Evolutionary conservation across 768 basidiomycete species (phyloP).

Genomic region (Leccinum longicurvipes): DNA sequence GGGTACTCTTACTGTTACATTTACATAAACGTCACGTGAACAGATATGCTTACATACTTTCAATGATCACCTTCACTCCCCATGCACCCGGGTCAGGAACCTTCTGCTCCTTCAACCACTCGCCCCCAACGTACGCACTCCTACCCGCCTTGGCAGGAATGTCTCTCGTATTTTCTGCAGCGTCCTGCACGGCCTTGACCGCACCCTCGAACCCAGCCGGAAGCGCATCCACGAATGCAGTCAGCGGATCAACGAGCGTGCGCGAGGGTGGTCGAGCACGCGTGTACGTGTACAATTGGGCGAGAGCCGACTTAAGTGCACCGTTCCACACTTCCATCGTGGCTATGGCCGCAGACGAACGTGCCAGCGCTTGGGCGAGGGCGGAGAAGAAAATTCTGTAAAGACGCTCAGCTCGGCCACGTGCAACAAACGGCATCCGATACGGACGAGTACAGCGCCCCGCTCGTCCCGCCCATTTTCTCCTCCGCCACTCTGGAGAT

Average conservation of each 20-base stretch:
- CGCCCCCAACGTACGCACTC: constrained; percentile 81
- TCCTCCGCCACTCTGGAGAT: constrained; percentile 78
- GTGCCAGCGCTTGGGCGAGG: constrained; percentile 69
- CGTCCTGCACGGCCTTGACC: constrained; percentile 55
- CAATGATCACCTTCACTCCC: constrained; percentile 76
- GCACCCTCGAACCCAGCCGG: constrained; percentile 45
- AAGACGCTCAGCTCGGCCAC: not conserved
- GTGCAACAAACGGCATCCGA: not conserved
- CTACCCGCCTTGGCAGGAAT: constrained; percentile 84
- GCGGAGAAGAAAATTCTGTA: constrained; percentile 87
- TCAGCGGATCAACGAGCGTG: constrained; percentile 89
- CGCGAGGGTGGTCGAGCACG: constrained; percentile 86
- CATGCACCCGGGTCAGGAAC: constrained; percentile 90
- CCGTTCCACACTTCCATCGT: constrained; percentile 56
- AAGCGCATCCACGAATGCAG: constrained; percentile 57
- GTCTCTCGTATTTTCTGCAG: constrained; percentile 71
- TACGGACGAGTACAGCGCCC: constrained; percentile 85
- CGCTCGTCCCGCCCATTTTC: constrained; percentile 88
- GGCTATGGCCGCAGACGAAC: constrained; percentile 23
- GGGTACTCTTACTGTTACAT: constrained; percentile 16
- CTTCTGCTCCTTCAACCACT: constrained; percentile 55
- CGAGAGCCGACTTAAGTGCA: constrained; percentile 56
- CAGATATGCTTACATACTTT: constrained; percentile 34
- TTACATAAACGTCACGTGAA: not conserved
- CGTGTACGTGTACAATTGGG: constrained; percentile 76